These are phyloP conservation scores for Helichrysum umbraculigerum DNA, from an alignment of 129 eudicot genomes.

Conservation along the genomic window DNA sequence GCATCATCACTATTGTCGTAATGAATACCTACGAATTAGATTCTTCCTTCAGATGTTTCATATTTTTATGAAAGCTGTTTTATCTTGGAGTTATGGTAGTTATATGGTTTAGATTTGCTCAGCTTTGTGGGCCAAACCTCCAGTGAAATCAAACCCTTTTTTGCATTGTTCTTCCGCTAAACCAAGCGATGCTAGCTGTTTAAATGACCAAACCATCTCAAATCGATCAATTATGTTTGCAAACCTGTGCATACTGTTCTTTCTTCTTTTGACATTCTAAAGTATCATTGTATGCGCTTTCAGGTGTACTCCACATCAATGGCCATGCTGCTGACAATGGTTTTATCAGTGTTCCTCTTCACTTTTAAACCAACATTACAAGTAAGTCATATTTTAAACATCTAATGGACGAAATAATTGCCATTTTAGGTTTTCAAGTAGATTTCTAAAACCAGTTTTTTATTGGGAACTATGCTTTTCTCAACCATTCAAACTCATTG, in stretches of 20 bases:
- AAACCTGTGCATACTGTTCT: neutral
- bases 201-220: constrained; percentile 17
- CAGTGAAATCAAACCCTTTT: neutral
- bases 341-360: constrained; percentile 75
- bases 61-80: neutral
- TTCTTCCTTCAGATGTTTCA: constrained; percentile 4
- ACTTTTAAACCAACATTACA: constrained; percentile 82
- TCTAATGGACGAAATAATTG: neutral
- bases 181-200: constrained; percentile 5
- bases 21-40: neutral
- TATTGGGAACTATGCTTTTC: neutral
- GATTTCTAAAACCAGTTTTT: neutral
- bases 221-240: constrained; percentile 12
- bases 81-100: constrained; percentile 5
- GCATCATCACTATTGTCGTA: constrained; percentile 16
- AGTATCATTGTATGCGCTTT: constrained; percentile 9
- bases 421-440: neutral
- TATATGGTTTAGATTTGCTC: constrained; percentile 2
- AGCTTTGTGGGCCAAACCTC: constrained; percentile 4
- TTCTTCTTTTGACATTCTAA: neutral
- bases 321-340: constrained; percentile 98
- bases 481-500: neutral
- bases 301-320: constrained; percentile 98
- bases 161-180: constrained; percentile 5
- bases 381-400: constrained; percentile 37